Evolutionary conservation across 169 alveolate genomes (phyloP).

Genomic region (Babesia gibsoni): DNA sequence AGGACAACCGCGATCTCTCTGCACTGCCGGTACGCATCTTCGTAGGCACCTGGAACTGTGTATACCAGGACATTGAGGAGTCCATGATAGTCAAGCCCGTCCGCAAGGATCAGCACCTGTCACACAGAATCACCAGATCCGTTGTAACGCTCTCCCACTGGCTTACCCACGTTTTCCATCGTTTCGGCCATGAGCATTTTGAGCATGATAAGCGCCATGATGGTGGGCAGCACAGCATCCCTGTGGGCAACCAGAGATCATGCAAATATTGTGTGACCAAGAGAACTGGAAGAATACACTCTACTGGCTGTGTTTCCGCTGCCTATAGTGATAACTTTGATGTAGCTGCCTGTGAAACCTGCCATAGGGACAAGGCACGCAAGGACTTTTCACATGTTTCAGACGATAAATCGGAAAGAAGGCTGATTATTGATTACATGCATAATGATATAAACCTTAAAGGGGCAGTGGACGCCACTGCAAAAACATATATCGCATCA

Average conservation of each 20-base stretch:
- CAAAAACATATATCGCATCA: too few relatives aligned
- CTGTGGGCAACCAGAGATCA: too few relatives aligned
- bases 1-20: conserved; percentile 34
- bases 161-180: conserved; percentile 18
- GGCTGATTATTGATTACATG: too few relatives aligned
- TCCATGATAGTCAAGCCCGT: conserved; percentile 29
- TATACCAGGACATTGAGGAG: conserved; percentile 56
- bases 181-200: background rate
- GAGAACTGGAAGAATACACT: too few relatives aligned
- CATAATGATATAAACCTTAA: too few relatives aligned
- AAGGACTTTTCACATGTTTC: background rate
- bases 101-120: background rate
- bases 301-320: too few relatives aligned
- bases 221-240: background rate
- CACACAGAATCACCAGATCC: background rate
- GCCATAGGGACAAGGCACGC: too few relatives aligned
- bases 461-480: too few relatives aligned
- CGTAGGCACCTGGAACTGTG: conserved; percentile 80
- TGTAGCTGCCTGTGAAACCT: too few relatives aligned
- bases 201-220: background rate
- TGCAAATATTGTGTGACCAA: background rate
- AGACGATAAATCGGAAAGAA: too few relatives aligned
- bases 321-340: too few relatives aligned
- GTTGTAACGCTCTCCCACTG: conserved; percentile 9
- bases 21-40: conserved; percentile 60